These are phyloP conservation scores for Dothiorella sarmentorum DNA, from an alignment of 2,329 filamentous ascomycete species.

Conservation along the genomic window DNA sequence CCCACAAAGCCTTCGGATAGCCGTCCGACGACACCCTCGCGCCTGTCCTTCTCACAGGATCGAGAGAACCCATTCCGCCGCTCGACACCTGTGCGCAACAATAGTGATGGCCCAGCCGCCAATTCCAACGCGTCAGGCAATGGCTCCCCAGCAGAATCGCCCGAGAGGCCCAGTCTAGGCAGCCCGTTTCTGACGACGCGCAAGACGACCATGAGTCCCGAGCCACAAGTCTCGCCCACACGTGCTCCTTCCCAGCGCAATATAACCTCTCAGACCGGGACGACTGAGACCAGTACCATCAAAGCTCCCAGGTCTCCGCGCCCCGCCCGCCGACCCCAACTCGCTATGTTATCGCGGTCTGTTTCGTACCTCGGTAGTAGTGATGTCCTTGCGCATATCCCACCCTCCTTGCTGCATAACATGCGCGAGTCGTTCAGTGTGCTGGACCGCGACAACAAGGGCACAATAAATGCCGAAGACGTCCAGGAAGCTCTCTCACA, in stretches of 20 bases:
- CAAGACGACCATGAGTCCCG: constrained; percentile 25
- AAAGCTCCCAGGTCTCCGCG: constrained; percentile 22
- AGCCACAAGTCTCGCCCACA: constrained; percentile 31
- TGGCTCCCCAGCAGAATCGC: constrained; percentile 25
- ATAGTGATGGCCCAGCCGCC: constrained; percentile 15
- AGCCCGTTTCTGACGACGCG: constrained; percentile 27
- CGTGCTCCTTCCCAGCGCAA: constrained; percentile 27
- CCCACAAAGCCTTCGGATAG: constrained; percentile 18
- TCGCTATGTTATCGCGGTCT: too few species aligned
- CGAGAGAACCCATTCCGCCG: constrained; percentile 24
- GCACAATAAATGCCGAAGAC: constrained; percentile 75
- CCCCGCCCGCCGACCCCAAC: constrained; percentile 37
- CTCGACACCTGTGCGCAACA: constrained; percentile 33
- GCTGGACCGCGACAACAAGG: constrained; percentile 84
- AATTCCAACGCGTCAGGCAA: constrained; percentile 9
- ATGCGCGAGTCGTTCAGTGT: constrained; percentile 93
- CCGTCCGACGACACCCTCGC: constrained; percentile 19
- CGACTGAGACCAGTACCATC: constrained; percentile 10
- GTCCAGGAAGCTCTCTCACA: constrained; percentile 84
- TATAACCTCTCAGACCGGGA: constrained; percentile 13
- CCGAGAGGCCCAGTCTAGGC: constrained; percentile 30
- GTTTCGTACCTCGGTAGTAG: constrained; percentile 14
- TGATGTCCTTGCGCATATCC: constrained; percentile 64
- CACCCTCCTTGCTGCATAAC: constrained; percentile 77
- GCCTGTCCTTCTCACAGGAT: constrained; percentile 22